Evolutionary conservation across 176 grass and related monocot genomes (phyloP), one percentile per base, ranked within the genome.

Genomic region (Coix lacrymajobi): DNA sequence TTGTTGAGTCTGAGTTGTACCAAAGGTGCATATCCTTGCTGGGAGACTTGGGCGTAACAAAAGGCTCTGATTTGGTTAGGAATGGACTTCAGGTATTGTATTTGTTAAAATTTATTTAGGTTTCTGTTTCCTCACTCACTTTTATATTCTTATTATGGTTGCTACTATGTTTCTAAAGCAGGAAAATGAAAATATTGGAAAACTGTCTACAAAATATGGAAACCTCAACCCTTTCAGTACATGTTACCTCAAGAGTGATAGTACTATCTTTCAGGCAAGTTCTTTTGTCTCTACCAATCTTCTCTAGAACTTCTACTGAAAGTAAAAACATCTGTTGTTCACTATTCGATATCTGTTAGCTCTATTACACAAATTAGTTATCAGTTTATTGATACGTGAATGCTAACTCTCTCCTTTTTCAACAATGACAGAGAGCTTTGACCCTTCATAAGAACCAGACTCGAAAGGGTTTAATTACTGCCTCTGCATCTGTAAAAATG

Each of bases 351-450:
- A 71, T 65, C 39, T 28, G 69, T 28, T 29, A 43, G 39, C 64
- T 68, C 20, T 24, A 34, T 5, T 62, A n/a, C 75, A 19, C 56
- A 32, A 33, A 12, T 57, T 80, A 76, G 39, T 19, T 73, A 71
- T 78, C 85, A 69, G 65, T 51, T 29, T 78, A 25, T 62, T 41
- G 22, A 76, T 52, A 49, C 32, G n/a, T 33, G 11, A 61, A 57
- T 58, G 16, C 30, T 86, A 37, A 75, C 71, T 88, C 58, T 84
- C 20, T 61, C 15, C 16, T 56, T 79, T 63, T 75, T 70, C 57
- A 11, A 73, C 62, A 22, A 66, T 87, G 77, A 86, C 92, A 99
- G 97, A 96, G 86, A 94, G 91, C 97, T 29, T 85, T 99, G 81
- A 65, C 78, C 63, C 83, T 99, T 36, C 89, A 96, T 84, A 90